These are phyloP conservation scores for Aegilops tauschii DNA, from an alignment of 176 grass and related monocot genomes.

Conservation along the genomic window DNA sequence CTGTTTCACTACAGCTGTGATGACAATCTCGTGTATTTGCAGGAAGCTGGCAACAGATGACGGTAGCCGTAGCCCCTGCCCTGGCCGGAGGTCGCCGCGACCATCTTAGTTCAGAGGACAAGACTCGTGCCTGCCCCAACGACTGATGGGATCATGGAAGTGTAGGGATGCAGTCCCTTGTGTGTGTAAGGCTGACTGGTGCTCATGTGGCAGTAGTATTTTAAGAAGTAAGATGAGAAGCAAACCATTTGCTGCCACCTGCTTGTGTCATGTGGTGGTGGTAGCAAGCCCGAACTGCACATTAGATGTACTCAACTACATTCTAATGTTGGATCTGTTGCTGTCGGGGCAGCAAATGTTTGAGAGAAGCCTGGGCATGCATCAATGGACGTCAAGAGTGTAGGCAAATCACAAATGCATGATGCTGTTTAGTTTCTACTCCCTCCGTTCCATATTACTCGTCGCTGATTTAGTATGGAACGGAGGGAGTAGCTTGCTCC, in stretches of 20 bases:
- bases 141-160: background rate
- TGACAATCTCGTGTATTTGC: background rate
- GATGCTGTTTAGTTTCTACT: background rate
- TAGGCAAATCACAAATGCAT: too few species aligned
- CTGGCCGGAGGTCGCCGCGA: background rate
- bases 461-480: too few species aligned
- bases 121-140: background rate
- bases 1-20: background rate
- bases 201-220: too few species aligned
- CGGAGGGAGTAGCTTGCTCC: too few species aligned
- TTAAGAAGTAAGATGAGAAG: too few species aligned
- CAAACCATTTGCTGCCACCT: too few species aligned
- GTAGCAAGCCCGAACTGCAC: background rate
- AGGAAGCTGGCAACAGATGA: conserved; percentile 8
- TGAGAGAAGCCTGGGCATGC: too few species aligned
- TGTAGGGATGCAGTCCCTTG: background rate
- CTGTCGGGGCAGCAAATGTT: background rate
- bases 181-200: background rate
- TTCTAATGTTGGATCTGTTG: background rate
- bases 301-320: background rate
- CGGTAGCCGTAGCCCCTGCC: too few species aligned
- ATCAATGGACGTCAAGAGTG: too few species aligned
- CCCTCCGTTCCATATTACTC: too few species aligned
- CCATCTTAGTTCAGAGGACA: background rate
- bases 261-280: background rate